Evolutionary conservation across 352 stramenopile genomes (phyloP).

Genomic region (Pythium monospermum): DNA sequence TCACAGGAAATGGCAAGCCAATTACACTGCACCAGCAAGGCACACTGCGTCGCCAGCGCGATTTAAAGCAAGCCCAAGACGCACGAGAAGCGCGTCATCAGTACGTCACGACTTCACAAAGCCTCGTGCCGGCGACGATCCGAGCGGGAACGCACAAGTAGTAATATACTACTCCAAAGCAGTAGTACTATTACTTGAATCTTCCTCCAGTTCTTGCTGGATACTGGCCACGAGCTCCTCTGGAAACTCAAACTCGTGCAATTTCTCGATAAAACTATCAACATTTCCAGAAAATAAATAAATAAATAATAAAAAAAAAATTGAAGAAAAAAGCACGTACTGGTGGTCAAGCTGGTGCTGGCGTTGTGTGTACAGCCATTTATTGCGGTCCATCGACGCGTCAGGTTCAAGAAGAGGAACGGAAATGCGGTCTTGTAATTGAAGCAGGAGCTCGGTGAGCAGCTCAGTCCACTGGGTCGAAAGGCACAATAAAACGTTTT

Average conservation of each 20-base stretch:
- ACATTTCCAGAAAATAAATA: not conserved
- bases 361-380: not conserved
- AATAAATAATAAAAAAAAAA: not conserved
- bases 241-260: slow-evolving; percentile 31
- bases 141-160: slow-evolving; percentile 17
- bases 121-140: slow-evolving; percentile 33
- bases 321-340: not conserved
- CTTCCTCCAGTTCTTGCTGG: too few relatives aligned
- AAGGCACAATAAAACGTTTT: slow-evolving; percentile 1
- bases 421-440: not conserved
- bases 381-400: not conserved
- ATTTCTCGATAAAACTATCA: slow-evolving; percentile 20
- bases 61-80: slow-evolving; percentile 38
- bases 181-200: too few relatives aligned
- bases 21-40: slow-evolving; percentile 27
- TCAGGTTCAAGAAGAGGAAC: not conserved
- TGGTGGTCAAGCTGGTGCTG: slow-evolving; percentile 13
- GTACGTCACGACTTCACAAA: slow-evolving; percentile 58
- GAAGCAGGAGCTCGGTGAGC: too few relatives aligned
- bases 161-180: not conserved
- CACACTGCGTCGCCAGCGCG: slow-evolving; percentile 28
- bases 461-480: slow-evolving; percentile 21
- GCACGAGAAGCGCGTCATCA: slow-evolving; percentile 30
- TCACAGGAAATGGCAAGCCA: slow-evolving; percentile 18
- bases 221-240: slow-evolving; percentile 27